Evolutionary conservation across 2,329 filamentous ascomycete species (phyloP).

Genomic region (Claviceps capensis): DNA sequence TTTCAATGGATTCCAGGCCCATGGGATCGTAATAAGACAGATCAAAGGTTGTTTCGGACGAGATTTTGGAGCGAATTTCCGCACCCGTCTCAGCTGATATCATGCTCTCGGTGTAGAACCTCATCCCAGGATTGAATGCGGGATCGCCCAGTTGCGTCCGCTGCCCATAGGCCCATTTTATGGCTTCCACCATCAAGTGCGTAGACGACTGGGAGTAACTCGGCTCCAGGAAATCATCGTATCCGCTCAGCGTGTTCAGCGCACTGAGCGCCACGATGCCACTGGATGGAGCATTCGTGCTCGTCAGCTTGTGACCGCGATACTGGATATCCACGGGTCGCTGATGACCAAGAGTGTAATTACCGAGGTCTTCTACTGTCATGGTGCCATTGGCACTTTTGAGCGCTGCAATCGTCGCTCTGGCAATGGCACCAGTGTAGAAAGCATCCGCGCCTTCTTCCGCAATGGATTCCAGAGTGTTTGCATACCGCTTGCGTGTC

Average conservation of each 20-base stretch:
- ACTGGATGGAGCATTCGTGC: slow-evolving; percentile 56
- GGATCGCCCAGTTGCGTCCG: slow-evolving; percentile 66
- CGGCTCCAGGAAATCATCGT: slow-evolving; percentile 46
- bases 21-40: slow-evolving; percentile 30
- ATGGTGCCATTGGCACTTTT: slow-evolving; percentile 57
- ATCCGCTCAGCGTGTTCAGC: slow-evolving; percentile 63
- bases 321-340: slow-evolving; percentile 49
- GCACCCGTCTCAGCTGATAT: slow-evolving; percentile 50
- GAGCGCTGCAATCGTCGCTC: slow-evolving; percentile 54
- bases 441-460: slow-evolving; percentile 52
- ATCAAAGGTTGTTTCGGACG: slow-evolving; percentile 23
- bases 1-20: slow-evolving; percentile 36
- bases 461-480: slow-evolving; percentile 59
- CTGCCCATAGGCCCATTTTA: slow-evolving; percentile 68
- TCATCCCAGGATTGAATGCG: slow-evolving; percentile 45
- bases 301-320: slow-evolving; percentile 55
- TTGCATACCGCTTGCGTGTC: slow-evolving; percentile 58
- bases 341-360: slow-evolving; percentile 56
- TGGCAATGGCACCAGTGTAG: slow-evolving; percentile 55
- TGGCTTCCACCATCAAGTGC: slow-evolving; percentile 71
- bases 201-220: slow-evolving; percentile 46
- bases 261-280: slow-evolving; percentile 59
- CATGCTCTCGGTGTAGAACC: slow-evolving; percentile 46
- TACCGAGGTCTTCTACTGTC: slow-evolving; percentile 56
- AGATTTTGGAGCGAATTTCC: slow-evolving; percentile 33